phyloP scores from a whole-genome alignment of 2,329 filamentous ascomycete genomes.

The Phaeosphaeriaceae sp. region DNA sequence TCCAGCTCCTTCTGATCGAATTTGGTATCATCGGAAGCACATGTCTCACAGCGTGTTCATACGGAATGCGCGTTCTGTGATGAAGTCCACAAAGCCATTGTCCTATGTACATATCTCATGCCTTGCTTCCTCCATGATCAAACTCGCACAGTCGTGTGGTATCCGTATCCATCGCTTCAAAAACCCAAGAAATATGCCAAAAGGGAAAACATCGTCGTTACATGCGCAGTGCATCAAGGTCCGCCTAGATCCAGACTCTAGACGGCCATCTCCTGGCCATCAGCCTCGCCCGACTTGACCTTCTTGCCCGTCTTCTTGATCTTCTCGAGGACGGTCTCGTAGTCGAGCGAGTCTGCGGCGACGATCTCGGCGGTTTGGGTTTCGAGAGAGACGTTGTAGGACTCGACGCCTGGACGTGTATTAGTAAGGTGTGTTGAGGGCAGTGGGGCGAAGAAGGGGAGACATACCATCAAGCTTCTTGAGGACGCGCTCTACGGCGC shows the following conservation, averaged over 20 bases:
- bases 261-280: constrained; percentile 59
- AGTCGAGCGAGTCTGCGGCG: constrained; percentile 73
- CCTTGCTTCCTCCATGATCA: background rate
- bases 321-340: constrained; percentile 82
- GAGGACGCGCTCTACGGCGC: constrained; percentile 88
- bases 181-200: constrained; percentile 21
- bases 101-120: background rate
- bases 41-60: background rate
- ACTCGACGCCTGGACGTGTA: constrained; percentile 75
- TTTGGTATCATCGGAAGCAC: background rate
- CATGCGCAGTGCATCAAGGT: background rate
- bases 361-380: constrained; percentile 82
- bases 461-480: constrained; percentile 86
- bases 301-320: constrained; percentile 97
- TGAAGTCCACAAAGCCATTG: background rate
- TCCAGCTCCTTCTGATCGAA: too few species aligned
- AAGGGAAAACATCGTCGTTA: constrained; percentile 4
- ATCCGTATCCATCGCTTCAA: constrained; percentile 27
- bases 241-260: constrained; percentile 14
- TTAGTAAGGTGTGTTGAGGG: constrained; percentile 13
- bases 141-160: constrained; percentile 10
- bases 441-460: constrained; percentile 7
- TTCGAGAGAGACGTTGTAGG: constrained; percentile 86
- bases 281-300: constrained; percentile 77
- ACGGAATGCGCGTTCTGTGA: background rate